Evolutionary conservation across 2,329 filamentous ascomycete genomes (phyloP).

Genomic region (Aspergillus arachidicola): DNA sequence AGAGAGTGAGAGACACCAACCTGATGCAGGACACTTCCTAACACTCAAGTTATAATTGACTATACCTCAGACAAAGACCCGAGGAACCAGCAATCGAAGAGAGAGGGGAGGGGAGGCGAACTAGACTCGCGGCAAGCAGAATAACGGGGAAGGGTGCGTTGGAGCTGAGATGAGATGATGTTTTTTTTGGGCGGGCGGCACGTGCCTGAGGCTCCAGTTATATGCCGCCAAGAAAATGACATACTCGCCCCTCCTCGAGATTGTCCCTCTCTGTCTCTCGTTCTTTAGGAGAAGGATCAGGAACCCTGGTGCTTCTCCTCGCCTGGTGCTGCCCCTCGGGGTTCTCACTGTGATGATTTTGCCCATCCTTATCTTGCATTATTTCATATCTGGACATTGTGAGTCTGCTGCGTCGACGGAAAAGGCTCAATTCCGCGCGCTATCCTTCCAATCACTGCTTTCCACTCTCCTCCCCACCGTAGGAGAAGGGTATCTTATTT

Average conservation of each 20-base stretch:
- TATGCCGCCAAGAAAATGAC: conserved; percentile 26
- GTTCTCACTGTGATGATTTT: conserved; percentile 8
- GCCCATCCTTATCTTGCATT: background rate
- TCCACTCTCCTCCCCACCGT: conserved; percentile 28
- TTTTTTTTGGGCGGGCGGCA: conserved; percentile 28
- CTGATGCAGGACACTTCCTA: conserved; percentile 6
- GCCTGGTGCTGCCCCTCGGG: conserved; percentile 19
- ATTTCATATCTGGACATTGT: background rate
- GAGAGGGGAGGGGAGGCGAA: conserved; percentile 15
- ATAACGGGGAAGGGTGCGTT: conserved; percentile 22
- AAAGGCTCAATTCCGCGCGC: background rate
- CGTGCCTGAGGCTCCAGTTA: conserved; percentile 28
- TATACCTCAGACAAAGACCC: background rate
- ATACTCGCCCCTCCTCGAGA: conserved; percentile 22
- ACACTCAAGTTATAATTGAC: background rate
- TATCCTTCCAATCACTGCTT: background rate
- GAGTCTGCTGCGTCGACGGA: background rate
- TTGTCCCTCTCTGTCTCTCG: conserved; percentile 14
- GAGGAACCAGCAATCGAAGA: conserved; percentile 7
- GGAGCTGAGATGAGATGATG: conserved; percentile 31
- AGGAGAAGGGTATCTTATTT: background rate
- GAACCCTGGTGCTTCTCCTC: conserved; percentile 22
- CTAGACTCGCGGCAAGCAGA: conserved; percentile 17
- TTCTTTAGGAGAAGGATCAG: conserved; percentile 23
- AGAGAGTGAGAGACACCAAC: conserved; percentile 5